phyloP scores from a whole-genome alignment of 352 stramenopile species.

The Globisporangium lucens region DNA sequence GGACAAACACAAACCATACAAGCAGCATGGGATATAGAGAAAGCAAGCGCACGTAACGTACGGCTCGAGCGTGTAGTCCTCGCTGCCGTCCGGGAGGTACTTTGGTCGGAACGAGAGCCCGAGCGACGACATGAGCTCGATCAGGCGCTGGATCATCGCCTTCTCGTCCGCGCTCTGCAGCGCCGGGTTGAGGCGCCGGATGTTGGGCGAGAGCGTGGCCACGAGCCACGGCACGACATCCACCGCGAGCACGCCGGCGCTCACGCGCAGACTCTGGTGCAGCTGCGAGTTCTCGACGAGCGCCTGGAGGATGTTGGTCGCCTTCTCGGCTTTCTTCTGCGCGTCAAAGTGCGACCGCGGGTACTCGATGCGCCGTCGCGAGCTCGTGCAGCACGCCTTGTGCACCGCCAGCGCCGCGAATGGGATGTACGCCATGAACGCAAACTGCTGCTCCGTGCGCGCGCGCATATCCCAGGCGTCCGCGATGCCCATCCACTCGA shows the following conservation, averaged over 20 bases:
- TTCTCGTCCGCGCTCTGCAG: slow-evolving; percentile 70
- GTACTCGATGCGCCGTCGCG: slow-evolving; percentile 69
- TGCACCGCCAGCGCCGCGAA: slow-evolving; percentile 73
- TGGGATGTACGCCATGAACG: slow-evolving; percentile 60
- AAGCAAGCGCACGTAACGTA: slow-evolving; percentile 51
- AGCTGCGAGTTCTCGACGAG: slow-evolving; percentile 61
- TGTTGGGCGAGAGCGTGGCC: slow-evolving; percentile 53
- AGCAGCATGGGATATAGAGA: not conserved
- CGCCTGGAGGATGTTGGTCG: slow-evolving; percentile 62
- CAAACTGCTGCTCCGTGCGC: slow-evolving; percentile 69
- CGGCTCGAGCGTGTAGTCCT: slow-evolving; percentile 77
- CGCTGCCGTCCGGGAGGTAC: slow-evolving; percentile 55
- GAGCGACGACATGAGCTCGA: slow-evolving; percentile 75
- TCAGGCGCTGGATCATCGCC: slow-evolving; percentile 56
- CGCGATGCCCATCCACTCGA: slow-evolving; percentile 82
- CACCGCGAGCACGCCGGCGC: slow-evolving; percentile 53
- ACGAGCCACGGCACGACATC: slow-evolving; percentile 80
- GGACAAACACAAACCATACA: not conserved
- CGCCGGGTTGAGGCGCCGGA: slow-evolving; percentile 55
- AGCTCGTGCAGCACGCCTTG: slow-evolving; percentile 69
- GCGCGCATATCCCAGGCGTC: slow-evolving; percentile 67
- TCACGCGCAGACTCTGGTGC: slow-evolving; percentile 56
- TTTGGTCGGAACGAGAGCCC: slow-evolving; percentile 75
- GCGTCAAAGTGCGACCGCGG: slow-evolving; percentile 57
- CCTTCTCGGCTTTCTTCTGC: slow-evolving; percentile 54